Conservation (phyloP, 2,329 filamentous ascomycete species). For the Knufia petricola region DNA sequence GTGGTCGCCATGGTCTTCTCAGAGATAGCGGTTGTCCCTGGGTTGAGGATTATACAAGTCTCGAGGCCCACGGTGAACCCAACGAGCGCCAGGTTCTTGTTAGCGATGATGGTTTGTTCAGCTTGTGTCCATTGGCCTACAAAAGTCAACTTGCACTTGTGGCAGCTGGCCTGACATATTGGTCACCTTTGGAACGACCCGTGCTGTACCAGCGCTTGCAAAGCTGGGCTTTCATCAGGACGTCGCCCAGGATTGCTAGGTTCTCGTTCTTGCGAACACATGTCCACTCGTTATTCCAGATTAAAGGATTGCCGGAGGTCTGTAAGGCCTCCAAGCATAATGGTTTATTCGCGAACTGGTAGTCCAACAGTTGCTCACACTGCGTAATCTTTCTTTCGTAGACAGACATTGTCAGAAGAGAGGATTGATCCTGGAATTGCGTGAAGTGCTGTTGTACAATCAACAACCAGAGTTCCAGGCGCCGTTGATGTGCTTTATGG, state of each 20-base stretch:
- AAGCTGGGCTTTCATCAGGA: constrained; percentile 7
- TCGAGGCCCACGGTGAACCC: neutral
- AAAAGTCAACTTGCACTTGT: neutral
- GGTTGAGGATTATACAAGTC: constrained; percentile 9
- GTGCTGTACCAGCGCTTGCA: constrained; percentile 5
- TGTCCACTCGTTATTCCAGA: neutral
- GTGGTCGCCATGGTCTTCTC: constrained; percentile 24
- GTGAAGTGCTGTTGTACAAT: too few relatives aligned
- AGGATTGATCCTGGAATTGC: too few relatives aligned
- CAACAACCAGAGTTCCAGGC: too few relatives aligned
- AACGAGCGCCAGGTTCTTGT: neutral
- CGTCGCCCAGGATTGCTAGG: constrained; percentile 8
- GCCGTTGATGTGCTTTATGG: too few relatives aligned
- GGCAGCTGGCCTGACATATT: neutral
- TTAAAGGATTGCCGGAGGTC: constrained; percentile 1
- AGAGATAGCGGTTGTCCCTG: constrained; percentile 14
- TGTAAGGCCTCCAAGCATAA: constrained; percentile 10
- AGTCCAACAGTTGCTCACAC: neutral
- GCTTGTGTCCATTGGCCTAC: constrained; percentile 6
- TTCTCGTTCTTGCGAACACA: constrained; percentile 7
- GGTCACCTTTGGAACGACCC: constrained; percentile 4
- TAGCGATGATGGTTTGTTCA: constrained; percentile 3
- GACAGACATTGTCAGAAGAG: neutral
- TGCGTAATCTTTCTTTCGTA: neutral
- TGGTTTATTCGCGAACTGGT: constrained; percentile 2